A percentile compares a stretch with the other conserved stretches of the same genome.
Conservation (phyloP, 768 basidiomycete genomes). For the Boletus reticuloceps region DNA sequence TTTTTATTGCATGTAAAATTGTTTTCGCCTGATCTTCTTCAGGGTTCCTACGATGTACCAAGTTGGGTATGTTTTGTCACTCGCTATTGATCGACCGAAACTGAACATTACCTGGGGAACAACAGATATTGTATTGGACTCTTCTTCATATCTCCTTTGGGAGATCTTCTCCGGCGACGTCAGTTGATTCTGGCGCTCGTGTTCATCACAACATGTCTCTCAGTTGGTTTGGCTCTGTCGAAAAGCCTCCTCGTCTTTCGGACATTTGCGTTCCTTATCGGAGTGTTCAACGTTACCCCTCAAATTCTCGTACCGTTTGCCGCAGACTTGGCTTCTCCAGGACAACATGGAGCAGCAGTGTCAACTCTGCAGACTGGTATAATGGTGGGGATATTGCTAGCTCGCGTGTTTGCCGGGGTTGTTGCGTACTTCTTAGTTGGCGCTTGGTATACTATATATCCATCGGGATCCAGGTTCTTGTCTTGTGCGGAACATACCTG, state of each 20-base stretch:
- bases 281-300: slow-evolving; percentile 38
- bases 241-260: slow-evolving; percentile 33
- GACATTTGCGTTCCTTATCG: slow-evolving; percentile 37
- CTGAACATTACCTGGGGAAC: neutral
- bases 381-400: slow-evolving; percentile 26
- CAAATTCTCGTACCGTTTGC: slow-evolving; percentile 41
- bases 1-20: neutral
- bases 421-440: slow-evolving; percentile 40
- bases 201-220: slow-evolving; percentile 30
- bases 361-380: slow-evolving; percentile 29
- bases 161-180: slow-evolving; percentile 44
- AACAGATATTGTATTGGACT: slow-evolving; percentile 30
- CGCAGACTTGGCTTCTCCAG: slow-evolving; percentile 41
- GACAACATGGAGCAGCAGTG: slow-evolving; percentile 19
- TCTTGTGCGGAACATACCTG: slow-evolving; percentile 30
- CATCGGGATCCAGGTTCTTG: slow-evolving; percentile 30
- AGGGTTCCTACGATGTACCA: slow-evolving; percentile 65
- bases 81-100: neutral
- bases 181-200: slow-evolving; percentile 40
- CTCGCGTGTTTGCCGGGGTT: slow-evolving; percentile 35
- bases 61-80: slow-evolving; percentile 46
- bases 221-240: slow-evolving; percentile 38
- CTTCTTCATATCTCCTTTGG: slow-evolving; percentile 41
- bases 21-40: slow-evolving; percentile 3
- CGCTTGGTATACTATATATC: slow-evolving; percentile 41